These are phyloP conservation scores for Aspergillus hiratsukae DNA, from an alignment of 2,329 filamentous ascomycete genomes.

Conservation along the genomic window DNA sequence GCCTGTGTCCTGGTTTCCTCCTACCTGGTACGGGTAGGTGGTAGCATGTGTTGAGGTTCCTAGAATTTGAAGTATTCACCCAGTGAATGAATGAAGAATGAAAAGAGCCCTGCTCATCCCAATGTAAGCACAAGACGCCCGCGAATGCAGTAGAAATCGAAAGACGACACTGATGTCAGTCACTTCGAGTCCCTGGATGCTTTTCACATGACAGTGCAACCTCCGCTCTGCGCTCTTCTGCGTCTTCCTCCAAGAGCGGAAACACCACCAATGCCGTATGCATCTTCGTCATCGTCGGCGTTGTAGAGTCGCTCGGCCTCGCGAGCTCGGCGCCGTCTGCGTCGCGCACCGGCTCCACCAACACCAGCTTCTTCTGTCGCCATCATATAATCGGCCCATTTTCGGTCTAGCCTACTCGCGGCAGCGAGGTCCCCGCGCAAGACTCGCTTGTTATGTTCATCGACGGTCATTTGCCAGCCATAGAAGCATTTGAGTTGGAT, in stretches of 20 bases:
- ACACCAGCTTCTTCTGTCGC: conserved; percentile 77
- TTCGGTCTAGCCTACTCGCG: conserved; percentile 75
- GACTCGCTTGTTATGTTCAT: conserved; percentile 87
- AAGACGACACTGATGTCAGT: not conserved
- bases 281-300: conserved; percentile 69
- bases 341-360: conserved; percentile 54
- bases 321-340: conserved; percentile 70
- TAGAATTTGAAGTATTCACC: conserved; percentile 7
- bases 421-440: conserved; percentile 68
- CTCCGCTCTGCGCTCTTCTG: conserved; percentile 59
- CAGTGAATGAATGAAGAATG: not conserved
- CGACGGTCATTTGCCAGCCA: conserved; percentile 89
- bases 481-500: conserved; percentile 91
- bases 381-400: conserved; percentile 95
- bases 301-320: conserved; percentile 77
- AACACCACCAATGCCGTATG: conserved; percentile 29
- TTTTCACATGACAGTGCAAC: conserved; percentile 62
- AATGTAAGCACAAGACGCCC: not conserved
- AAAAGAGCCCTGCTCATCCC: not conserved
- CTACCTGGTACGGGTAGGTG: not conserved
- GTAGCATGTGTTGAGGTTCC: conserved; percentile 1
- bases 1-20: not conserved
- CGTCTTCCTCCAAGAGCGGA: conserved; percentile 47
- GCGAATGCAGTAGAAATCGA: not conserved
- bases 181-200: not conserved